Evolutionary conservation across 177 flowering plant species (phyloP), one percentile per base, ranked within the genome.

Genomic region (Vitis hybrid): DNA sequence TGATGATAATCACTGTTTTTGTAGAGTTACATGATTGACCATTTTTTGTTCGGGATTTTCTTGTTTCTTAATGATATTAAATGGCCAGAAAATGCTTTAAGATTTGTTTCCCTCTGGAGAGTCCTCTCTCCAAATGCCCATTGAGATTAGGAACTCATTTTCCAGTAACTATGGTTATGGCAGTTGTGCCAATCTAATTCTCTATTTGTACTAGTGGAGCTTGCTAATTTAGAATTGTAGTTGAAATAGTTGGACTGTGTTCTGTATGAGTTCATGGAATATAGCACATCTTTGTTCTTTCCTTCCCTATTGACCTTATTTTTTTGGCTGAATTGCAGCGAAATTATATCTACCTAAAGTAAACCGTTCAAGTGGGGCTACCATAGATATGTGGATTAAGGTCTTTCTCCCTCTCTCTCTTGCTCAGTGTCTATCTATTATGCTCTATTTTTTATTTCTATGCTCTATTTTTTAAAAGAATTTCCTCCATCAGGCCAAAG

Each of bases 301-400:
- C 16, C 8, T 33, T 63, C 15, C 15, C 62, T 3, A 29, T 26
- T 51, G 33, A 31, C 15, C 45, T 20, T 5, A 39, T 18, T 49
- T 59, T 57, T 33, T 18, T 68, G 1, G 29, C 16, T 70, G 12
- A 45, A 62, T 48, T 85, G 78, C 93, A 95, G 99, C 98, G 68
- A 89, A 86, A 66, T 63, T 95, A 11, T 85, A 90, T 77, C 79
- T 93, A 62, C 99, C 99, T 14, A 86, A 83, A 74, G 89, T 86
- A 62, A 66, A 67, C 74, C 78, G 77, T 74, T 88, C 98, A 71
- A 87, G 90, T 61, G 99, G 99, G 22, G 70, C 87, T 66, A 87
- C 67, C 33, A 84, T 70, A 61, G 98, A 90, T 76, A 89, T 91
- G 99, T 95, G 96, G 96, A 86, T 89, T 68, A 87, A 86, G 92